Percentiles rank a stretch among this genome's conserved stretches.
These are phyloP conservation scores for Evernia prunastri DNA, from an alignment of 495 filamentous ascomycete genomes.

Conservation along the genomic window DNA sequence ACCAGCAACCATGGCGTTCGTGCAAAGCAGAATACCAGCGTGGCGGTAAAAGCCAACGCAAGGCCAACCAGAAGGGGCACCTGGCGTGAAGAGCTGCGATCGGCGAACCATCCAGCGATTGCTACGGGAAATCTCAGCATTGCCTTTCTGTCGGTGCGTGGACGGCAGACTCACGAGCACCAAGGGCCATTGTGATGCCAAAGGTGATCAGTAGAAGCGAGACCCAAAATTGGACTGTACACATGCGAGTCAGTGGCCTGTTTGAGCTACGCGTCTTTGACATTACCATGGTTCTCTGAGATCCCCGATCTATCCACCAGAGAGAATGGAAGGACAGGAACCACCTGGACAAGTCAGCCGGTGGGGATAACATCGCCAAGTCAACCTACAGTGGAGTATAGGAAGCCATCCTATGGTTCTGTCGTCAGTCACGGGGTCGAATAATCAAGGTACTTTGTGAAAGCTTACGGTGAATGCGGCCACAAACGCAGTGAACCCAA, in stretches of 20 bases:
- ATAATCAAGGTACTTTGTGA: background rate
- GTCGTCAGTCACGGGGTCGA: background rate
- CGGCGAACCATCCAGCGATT: slow-evolving; percentile 46
- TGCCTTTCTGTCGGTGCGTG: background rate
- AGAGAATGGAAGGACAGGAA: slow-evolving; percentile 20
- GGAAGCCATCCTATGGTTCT: slow-evolving; percentile 15
- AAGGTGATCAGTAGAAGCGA: slow-evolving; percentile 15
- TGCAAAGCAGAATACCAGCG: slow-evolving; percentile 65
- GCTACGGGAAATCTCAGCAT: background rate
- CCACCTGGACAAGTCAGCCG: slow-evolving; percentile 7
- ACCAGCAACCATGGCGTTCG: slow-evolving; percentile 58
- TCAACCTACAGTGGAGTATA: slow-evolving; percentile 13
- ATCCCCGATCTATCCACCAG: slow-evolving; percentile 16
- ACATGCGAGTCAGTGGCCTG: background rate
- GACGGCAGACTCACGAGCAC: slow-evolving; percentile 12
- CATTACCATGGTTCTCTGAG: slow-evolving; percentile 13
- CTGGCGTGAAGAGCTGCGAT: slow-evolving; percentile 60
- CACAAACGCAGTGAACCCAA: slow-evolving; percentile 18
- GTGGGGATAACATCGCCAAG: background rate
- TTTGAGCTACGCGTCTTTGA: background rate
- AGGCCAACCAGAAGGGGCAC: slow-evolving; percentile 65
- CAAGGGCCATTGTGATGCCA: slow-evolving; percentile 9
- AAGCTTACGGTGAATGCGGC: slow-evolving; percentile 15
- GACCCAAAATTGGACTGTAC: slow-evolving; percentile 21
- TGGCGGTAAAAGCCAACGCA: slow-evolving; percentile 55